A percentile compares a stretch with the other conserved stretches of the same genome.
Conservation (phyloP, 352 stramenopile genomes). For the Thalassiosira hispida region DNA sequence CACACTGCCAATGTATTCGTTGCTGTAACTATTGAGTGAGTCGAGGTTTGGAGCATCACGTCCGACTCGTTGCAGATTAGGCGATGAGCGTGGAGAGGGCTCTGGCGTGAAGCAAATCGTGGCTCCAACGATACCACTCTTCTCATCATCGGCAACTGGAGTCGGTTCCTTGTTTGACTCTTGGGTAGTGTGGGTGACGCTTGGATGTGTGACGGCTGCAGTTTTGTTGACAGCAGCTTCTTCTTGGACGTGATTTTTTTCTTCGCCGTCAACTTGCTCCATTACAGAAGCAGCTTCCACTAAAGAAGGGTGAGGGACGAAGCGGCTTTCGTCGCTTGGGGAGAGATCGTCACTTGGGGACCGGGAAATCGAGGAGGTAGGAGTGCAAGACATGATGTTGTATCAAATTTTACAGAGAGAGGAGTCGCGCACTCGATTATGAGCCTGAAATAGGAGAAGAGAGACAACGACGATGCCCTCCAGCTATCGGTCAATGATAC, state of each 20-base stretch:
- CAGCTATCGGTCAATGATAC: neutral
- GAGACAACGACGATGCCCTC: neutral
- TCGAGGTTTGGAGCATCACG: neutral
- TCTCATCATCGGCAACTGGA: constrained; percentile 27
- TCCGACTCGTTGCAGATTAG: constrained; percentile 8
- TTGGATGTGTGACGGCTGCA: neutral
- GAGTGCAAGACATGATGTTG: constrained; percentile 11
- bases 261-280: neutral
- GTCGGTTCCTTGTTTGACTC: constrained; percentile 1
- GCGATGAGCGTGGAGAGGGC: constrained; percentile 25
- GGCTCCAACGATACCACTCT: constrained; percentile 43
- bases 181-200: neutral
- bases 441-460: neutral
- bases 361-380: neutral
- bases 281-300: constrained; percentile 19
- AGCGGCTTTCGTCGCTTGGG: constrained; percentile 51
- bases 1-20: constrained; percentile 38
- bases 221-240: neutral
- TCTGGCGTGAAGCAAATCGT: constrained; percentile 60
- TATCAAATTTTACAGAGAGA: too few species aligned
- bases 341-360: too few species aligned
- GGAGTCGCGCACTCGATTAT: neutral
- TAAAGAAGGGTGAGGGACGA: constrained; percentile 47
- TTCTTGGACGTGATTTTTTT: constrained; percentile 5
- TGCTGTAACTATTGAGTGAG: constrained; percentile 20